Conservation (phyloP, 768 basidiomycete species). For the Chiua virens region DNA sequence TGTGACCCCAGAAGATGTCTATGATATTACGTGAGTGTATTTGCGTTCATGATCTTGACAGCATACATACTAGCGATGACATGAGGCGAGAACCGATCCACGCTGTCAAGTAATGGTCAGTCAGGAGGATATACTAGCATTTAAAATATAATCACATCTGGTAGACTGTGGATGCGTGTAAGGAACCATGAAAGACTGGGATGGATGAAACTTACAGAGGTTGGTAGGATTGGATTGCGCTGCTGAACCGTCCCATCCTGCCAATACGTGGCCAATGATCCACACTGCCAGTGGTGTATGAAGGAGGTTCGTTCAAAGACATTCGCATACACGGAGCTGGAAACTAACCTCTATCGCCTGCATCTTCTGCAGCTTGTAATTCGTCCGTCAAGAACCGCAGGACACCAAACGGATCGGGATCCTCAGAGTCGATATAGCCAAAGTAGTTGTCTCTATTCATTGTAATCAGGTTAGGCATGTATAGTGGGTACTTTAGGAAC, state of each 20-base stretch:
- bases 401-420: conserved; percentile 39
- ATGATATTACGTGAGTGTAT: too few species aligned
- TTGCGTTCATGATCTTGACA: too few species aligned
- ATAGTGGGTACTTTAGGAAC: neutral
- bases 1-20: conserved; percentile 72
- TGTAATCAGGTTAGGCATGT: neutral
- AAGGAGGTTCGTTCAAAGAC: conserved; percentile 7
- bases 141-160: conserved; percentile 35
- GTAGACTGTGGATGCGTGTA: conserved; percentile 31
- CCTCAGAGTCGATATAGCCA: conserved; percentile 44
- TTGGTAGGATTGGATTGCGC: conserved; percentile 41
- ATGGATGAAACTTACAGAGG: conserved; percentile 34
- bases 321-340: neutral
- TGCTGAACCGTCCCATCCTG: conserved; percentile 48
- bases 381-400: conserved; percentile 48
- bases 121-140: neutral
- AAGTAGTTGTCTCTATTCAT: conserved; percentile 40
- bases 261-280: conserved; percentile 49
- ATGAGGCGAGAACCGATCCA: conserved; percentile 46
- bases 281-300: conserved; percentile 37
- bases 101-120: conserved; percentile 19
- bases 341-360: conserved; percentile 39
- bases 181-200: neutral
- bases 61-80: conserved; percentile 39
- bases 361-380: conserved; percentile 48